Evolutionary conservation across 768 basidiomycete species (phyloP), one percentile per base, ranked within the genome.

Genomic region (Naganishia vaughanmartiniae): DNA sequence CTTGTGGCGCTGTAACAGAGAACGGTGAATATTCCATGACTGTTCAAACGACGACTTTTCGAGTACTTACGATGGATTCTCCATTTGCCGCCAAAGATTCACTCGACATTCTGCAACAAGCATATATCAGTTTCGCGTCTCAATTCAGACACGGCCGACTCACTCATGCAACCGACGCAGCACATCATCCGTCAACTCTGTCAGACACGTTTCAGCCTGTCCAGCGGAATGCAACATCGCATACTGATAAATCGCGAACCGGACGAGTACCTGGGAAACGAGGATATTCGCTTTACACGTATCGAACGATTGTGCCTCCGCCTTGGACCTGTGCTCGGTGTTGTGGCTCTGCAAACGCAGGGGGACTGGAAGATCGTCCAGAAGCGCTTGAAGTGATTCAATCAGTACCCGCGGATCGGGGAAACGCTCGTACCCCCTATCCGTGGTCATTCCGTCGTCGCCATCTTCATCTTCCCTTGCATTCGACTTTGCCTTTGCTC

Each of bases 51-150:
- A 34, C 3, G 14, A 19, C 2, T 11, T 21, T 11, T 19, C 24
- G 17, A 17, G 5, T 6, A 54, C 66, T 34, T 33, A 79, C 78
- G 7, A 80, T 70, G 12, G 79, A 78, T 21, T 78, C 77, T 14
- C 79, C 79, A 67, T 80, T 80, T 24, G 76, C 77, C 24, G 79
- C 79, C 10, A 78, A 71, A 39, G 76, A 77, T 67, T 78, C 77
- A 39, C 77, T 75, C n/a, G 79, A 76, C 33, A 80, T 72, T 66
- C 77, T 75, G 45, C 17, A 6, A 54, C 48, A 26, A 54, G 28
- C 26, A 4, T 14, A 65, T 17, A 36, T 63, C 42, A 39, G 39
- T 14, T 51, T 24, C 45, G 42, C 24, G 24, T 28, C 9, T 53
- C 17, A 24, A 12, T 15, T 36, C 54, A 15, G 31, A 21, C 14